Conservation (phyloP, 805 yeast genomes). For the Clavispora carvajalis region DNA sequence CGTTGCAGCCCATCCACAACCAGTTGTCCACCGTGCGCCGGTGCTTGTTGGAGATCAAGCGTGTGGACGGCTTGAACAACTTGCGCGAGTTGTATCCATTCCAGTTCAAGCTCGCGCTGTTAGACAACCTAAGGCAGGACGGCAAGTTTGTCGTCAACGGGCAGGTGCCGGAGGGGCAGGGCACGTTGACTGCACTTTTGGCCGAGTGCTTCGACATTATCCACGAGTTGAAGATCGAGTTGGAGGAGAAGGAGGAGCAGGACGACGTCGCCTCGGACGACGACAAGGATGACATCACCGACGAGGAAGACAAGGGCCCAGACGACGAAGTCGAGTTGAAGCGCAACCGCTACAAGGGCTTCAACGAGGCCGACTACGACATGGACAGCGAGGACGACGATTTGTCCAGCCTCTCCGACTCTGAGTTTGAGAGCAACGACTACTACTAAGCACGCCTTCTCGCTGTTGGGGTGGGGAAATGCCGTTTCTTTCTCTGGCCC, state of each 20-base stretch:
- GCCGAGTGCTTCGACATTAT: slow-evolving; percentile 93
- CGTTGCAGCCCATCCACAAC: slow-evolving; percentile 88
- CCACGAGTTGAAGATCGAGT: slow-evolving; percentile 84
- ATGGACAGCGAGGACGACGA: slow-evolving; percentile 31
- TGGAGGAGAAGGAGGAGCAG: slow-evolving; percentile 54
- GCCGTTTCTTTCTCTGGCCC: too few species aligned
- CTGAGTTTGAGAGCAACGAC: slow-evolving; percentile 39
- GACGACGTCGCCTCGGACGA: slow-evolving; percentile 8
- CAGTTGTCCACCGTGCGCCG: slow-evolving; percentile 88
- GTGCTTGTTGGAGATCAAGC: slow-evolving; percentile 81
- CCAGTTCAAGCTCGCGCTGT: slow-evolving; percentile 86
- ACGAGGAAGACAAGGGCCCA: slow-evolving; percentile 23
- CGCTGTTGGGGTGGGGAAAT: too few species aligned
- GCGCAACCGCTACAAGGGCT: slow-evolving; percentile 38
- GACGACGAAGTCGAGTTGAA: slow-evolving; percentile 44
- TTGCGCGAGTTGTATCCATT: slow-evolving; percentile 91
- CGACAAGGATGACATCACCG: slow-evolving; percentile 10
- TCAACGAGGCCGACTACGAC: slow-evolving; percentile 43
- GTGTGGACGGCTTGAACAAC: slow-evolving; percentile 87
- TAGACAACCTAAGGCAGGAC: slow-evolving; percentile 81
- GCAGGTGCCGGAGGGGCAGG: slow-evolving; percentile 97
- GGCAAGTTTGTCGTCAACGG: slow-evolving; percentile 89
- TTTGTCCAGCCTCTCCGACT: slow-evolving; percentile 21
- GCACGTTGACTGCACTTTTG: slow-evolving; percentile 81
- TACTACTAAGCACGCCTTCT: too few species aligned